Evolutionary conservation across 805 yeast species (phyloP).

Genomic region (Nakazawaea pomicola): DNA sequence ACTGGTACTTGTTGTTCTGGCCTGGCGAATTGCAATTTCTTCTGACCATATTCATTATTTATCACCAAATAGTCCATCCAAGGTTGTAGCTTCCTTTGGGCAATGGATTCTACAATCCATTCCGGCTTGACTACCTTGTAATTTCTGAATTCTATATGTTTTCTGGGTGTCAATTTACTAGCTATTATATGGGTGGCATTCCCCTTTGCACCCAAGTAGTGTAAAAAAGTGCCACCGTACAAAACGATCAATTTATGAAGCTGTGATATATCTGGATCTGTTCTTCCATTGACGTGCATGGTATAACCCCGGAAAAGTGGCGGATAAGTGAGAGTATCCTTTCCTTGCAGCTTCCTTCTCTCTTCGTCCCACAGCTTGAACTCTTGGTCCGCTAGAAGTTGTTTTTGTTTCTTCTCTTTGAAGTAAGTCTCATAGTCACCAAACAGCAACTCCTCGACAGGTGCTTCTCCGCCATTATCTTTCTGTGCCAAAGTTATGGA

Average conservation of each 20-base stretch:
- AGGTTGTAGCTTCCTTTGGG: slow-evolving; percentile 39
- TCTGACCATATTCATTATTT: slow-evolving; percentile 52
- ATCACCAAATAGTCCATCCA: slow-evolving; percentile 69
- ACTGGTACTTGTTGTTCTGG: neutral
- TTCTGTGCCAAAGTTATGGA: slow-evolving; percentile 7
- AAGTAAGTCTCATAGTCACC: slow-evolving; percentile 70
- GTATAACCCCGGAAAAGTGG: slow-evolving; percentile 57
- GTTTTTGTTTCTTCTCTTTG: slow-evolving; percentile 53
- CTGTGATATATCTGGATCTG: slow-evolving; percentile 71
- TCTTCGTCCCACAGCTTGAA: slow-evolving; percentile 44
- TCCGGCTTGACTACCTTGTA: slow-evolving; percentile 75
- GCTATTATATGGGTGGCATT: slow-evolving; percentile 84
- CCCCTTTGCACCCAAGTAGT: slow-evolving; percentile 64
- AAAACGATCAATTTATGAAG: slow-evolving; percentile 65
- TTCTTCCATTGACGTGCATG: slow-evolving; percentile 85
- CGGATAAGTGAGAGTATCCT: slow-evolving; percentile 17
- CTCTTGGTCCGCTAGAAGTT: slow-evolving; percentile 51
- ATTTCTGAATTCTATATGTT: slow-evolving; percentile 56
- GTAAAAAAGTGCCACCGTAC: slow-evolving; percentile 77
- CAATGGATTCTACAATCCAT: slow-evolving; percentile 73
- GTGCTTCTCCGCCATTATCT: slow-evolving; percentile 9
- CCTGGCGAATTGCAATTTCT: slow-evolving; percentile 25
- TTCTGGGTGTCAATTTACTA: slow-evolving; percentile 70
- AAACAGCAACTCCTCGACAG: slow-evolving; percentile 42
- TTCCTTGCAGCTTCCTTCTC: slow-evolving; percentile 22